A percentile compares a stretch with the other conserved stretches of the same genome.
Conservation (phyloP, 176 grass and related monocot species). For the Saccharum spontaneum region DNA sequence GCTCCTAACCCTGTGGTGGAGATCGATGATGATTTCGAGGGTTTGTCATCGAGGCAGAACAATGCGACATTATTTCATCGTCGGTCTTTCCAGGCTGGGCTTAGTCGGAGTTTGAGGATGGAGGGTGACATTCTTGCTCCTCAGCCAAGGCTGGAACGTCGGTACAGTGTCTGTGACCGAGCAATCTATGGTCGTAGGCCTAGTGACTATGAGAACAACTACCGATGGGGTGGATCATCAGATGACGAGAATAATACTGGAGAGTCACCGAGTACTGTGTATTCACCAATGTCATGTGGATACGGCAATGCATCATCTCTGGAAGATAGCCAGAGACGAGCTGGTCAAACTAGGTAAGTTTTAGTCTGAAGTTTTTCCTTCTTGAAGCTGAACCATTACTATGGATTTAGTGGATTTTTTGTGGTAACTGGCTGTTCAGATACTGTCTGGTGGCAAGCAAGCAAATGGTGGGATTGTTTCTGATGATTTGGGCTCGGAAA, state of each 20-base stretch:
- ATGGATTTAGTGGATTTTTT: not conserved
- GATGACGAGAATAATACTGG: slow-evolving; percentile 82
- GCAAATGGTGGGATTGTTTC: slow-evolving; percentile 97
- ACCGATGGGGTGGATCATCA: slow-evolving; percentile 70
- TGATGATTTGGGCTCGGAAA: slow-evolving; percentile 85
- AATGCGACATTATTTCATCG: slow-evolving; percentile 72
- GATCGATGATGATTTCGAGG: slow-evolving; percentile 89
- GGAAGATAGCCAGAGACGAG: slow-evolving; percentile 62
- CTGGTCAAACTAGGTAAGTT: slow-evolving; percentile 63
- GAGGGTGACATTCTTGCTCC: slow-evolving; percentile 72
- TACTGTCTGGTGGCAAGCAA: slow-evolving; percentile 92
- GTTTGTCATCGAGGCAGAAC: slow-evolving; percentile 55
- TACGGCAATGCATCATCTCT: slow-evolving; percentile 56
- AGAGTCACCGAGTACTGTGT: slow-evolving; percentile 81
- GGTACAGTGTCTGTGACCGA: slow-evolving; percentile 86
- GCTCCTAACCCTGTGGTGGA: slow-evolving; percentile 73
- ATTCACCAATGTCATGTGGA: slow-evolving; percentile 84
- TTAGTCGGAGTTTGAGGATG: slow-evolving; percentile 83
- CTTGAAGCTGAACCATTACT: not conserved
- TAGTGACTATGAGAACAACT: slow-evolving; percentile 82
- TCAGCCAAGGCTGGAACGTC: slow-evolving; percentile 83
- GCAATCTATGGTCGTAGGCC: slow-evolving; percentile 73
- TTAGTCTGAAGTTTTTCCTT: not conserved
- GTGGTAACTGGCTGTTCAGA: slow-evolving; percentile 38
- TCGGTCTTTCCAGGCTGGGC: slow-evolving; percentile 79